Evolutionary conservation across 176 grass and related monocot species (phyloP).

Genomic region (Aegilops tauschii): DNA sequence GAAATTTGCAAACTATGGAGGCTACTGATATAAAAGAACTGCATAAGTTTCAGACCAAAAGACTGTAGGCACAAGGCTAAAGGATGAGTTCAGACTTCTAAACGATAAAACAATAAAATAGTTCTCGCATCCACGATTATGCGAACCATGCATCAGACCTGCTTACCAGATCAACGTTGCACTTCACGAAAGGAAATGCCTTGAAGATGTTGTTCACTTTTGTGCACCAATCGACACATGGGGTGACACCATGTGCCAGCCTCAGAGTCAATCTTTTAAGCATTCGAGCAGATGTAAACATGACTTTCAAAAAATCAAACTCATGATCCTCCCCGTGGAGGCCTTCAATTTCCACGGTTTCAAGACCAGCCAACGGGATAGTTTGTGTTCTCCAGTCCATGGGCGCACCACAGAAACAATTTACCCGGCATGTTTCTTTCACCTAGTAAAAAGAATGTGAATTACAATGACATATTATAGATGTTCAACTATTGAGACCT

Average conservation of each 20-base stretch:
- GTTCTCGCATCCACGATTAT: background rate
- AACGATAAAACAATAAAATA: background rate
- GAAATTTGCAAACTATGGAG: background rate
- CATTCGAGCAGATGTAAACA: background rate
- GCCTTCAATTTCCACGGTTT: background rate
- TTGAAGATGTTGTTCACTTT: background rate
- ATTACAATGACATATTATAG: background rate
- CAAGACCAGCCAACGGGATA: background rate
- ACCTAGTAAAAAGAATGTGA: background rate
- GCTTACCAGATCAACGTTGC: background rate
- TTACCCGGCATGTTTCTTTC: background rate
- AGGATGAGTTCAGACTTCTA: background rate
- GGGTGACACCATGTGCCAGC: background rate
- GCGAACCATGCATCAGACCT: background rate
- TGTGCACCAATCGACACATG: background rate
- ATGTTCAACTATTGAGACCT: background rate
- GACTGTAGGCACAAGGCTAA: background rate
- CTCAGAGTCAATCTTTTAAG: too few relatives aligned
- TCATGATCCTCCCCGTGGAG: background rate
- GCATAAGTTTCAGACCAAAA: background rate
- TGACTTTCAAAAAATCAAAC: background rate
- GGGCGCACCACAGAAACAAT: background rate
- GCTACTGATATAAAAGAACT: background rate
- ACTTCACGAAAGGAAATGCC: background rate
- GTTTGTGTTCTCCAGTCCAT: background rate